A percentile compares a stretch with the other conserved stretches of the same genome.
These are phyloP conservation scores for Acanthamoeba triangularis DNA, from an alignment of 208 protist species.

Conservation along the genomic window DNA sequence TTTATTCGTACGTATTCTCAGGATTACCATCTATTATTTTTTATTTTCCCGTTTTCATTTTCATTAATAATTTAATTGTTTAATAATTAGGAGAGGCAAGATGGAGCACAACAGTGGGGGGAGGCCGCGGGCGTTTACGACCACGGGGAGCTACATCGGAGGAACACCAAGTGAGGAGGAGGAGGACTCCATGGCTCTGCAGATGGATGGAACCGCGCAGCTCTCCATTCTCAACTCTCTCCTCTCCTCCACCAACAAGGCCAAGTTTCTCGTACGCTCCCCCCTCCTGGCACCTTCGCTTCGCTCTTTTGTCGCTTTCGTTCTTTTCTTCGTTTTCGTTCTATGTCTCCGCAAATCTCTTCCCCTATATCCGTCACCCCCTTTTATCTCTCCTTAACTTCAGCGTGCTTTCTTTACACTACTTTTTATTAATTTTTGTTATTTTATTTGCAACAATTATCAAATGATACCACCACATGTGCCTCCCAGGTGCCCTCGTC, in stretches of 20 bases:
- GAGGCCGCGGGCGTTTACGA: neutral
- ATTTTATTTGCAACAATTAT: neutral
- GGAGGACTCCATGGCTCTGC: neutral
- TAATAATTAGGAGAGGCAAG: neutral
- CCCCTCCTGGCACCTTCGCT: neutral
- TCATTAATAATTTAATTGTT: too few species aligned
- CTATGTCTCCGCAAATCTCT: too few species aligned
- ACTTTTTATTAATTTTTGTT: neutral
- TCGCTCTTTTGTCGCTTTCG: neutral
- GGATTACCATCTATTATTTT: too few species aligned
- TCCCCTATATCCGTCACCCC: too few species aligned
- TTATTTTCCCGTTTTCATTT: too few species aligned
- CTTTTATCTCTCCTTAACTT: too few species aligned
- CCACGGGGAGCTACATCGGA: neutral
- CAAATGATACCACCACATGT: neutral
- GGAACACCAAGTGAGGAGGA: neutral
- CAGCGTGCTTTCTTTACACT: neutral
- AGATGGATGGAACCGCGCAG: slow-evolving; percentile 20
- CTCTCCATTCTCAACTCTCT: slow-evolving; percentile 41
- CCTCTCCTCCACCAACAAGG: slow-evolving; percentile 66
- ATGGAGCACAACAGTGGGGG: neutral
- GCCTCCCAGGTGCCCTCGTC: slow-evolving; percentile 5
- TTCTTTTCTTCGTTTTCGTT: neutral
- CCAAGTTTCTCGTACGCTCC: slow-evolving; percentile 11
- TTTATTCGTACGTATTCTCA: too few species aligned